phyloP scores from a whole-genome alignment of 371 early-diverging fungal genomes.

The Apophysomyces elegans region DNA sequence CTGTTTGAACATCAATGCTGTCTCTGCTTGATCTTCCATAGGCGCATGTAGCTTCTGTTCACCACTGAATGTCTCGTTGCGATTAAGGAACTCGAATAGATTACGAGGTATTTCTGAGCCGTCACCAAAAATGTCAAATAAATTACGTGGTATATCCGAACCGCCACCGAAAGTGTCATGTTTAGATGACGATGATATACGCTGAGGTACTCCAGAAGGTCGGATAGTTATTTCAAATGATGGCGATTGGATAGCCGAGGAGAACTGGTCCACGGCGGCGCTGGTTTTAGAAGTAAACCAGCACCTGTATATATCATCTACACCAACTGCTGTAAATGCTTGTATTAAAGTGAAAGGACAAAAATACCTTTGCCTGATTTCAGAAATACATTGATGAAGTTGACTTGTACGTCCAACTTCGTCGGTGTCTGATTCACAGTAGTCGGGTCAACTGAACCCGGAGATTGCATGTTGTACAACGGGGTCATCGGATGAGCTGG shows the following conservation, averaged over 20 bases:
- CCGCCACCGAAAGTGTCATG: slow-evolving; percentile 42
- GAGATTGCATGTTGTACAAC: slow-evolving; percentile 4
- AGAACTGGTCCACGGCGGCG: neutral
- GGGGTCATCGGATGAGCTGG: slow-evolving; percentile 6
- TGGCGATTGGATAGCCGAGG: slow-evolving; percentile 28
- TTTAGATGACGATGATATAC: slow-evolving; percentile 15
- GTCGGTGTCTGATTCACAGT: slow-evolving; percentile 18
- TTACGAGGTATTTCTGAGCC: slow-evolving; percentile 44
- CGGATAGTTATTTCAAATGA: slow-evolving; percentile 54
- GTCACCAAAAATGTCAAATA: slow-evolving; percentile 37
- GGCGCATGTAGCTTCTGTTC: slow-evolving; percentile 58
- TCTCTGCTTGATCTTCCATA: slow-evolving; percentile 63
- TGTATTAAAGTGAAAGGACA: neutral
- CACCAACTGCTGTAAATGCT: neutral
- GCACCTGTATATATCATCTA: slow-evolving; percentile 36
- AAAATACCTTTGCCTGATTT: slow-evolving; percentile 32
- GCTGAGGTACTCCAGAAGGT: slow-evolving; percentile 25
- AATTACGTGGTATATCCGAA: slow-evolving; percentile 38
- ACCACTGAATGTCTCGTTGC: slow-evolving; percentile 41
- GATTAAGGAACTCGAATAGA: slow-evolving; percentile 39
- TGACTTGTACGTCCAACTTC: slow-evolving; percentile 42
- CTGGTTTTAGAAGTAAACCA: slow-evolving; percentile 52
- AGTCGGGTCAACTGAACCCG: slow-evolving; percentile 1
- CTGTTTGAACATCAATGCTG: slow-evolving; percentile 67
- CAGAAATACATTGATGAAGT: slow-evolving; percentile 50